Percentiles rank a stretch among this genome's conserved stretches.
phyloP scores from a whole-genome alignment of 768 basidiomycete species.

The Tephrocybe sp. region DNA sequence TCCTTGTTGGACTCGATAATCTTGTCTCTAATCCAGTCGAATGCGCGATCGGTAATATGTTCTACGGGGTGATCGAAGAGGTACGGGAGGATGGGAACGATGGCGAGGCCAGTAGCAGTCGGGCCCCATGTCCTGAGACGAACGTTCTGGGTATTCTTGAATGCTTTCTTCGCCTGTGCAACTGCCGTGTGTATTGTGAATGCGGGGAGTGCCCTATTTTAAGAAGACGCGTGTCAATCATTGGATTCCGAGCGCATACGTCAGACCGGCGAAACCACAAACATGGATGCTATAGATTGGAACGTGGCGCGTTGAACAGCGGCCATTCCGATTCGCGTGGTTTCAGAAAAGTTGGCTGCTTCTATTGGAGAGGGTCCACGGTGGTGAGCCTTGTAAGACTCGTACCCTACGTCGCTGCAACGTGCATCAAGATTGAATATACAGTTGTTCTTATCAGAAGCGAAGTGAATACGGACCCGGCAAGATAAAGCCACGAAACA shows the following conservation, averaged over 20 bases:
- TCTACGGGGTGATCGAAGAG: constrained; percentile 82
- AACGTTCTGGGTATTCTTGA: constrained; percentile 54
- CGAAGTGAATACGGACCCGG: constrained; percentile 32
- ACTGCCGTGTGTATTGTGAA: constrained; percentile 86
- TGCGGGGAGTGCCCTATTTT: constrained; percentile 71
- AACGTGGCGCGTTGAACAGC: constrained; percentile 77
- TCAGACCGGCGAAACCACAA: constrained; percentile 23
- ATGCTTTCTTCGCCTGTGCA: constrained; percentile 66
- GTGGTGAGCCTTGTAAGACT: constrained; percentile 74
- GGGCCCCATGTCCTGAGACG: constrained; percentile 73
- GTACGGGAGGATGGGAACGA: constrained; percentile 73
- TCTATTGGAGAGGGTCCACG: constrained; percentile 66
- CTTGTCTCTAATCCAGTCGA: constrained; percentile 66
- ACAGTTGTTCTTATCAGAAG: neutral
- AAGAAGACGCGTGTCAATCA: constrained; percentile 6
- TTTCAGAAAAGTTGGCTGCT: constrained; percentile 67
- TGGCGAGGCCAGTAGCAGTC: constrained; percentile 67
- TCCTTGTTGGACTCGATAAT: constrained; percentile 37
- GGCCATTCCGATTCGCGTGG: constrained; percentile 62
- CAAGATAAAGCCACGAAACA: constrained; percentile 78
- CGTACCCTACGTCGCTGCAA: constrained; percentile 69
- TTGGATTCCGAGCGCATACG: constrained; percentile 2
- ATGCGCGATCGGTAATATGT: constrained; percentile 59
- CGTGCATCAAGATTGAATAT: neutral
- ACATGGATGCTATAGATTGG: constrained; percentile 84